Evolutionary conservation across 345 rosid species (phyloP).

Genomic region (Ceriops tagal): DNA sequence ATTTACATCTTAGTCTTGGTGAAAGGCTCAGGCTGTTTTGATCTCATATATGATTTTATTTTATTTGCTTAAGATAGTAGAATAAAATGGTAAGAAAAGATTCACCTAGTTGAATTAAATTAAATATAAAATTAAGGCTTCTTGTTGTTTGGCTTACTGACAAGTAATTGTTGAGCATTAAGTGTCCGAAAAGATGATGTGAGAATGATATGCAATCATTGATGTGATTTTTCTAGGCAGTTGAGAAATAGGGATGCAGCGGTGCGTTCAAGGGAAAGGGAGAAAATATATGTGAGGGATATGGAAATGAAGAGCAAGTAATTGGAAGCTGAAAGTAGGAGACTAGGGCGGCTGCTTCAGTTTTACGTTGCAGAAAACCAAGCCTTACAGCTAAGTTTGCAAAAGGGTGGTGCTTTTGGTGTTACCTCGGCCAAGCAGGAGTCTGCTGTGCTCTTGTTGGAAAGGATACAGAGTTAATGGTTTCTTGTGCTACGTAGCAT

Average conservation of each 20-base stretch:
- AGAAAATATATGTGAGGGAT: constrained; percentile 67
- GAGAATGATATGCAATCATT: not conserved
- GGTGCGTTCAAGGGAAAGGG: constrained; percentile 80
- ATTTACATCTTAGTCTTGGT: no score
- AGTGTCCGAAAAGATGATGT: no score
- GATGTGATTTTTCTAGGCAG: constrained; percentile 47
- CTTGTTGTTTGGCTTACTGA: not conserved
- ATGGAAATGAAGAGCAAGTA: constrained; percentile 76
- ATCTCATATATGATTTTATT: no score
- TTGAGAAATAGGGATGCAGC: constrained; percentile 89
- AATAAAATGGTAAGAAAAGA: no score
- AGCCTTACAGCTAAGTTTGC: constrained; percentile 47
- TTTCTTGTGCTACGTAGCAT: not conserved
- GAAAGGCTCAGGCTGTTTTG: no score
- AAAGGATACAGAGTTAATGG: not conserved
- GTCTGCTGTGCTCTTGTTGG: constrained; percentile 99
- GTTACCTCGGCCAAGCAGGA: constrained; percentile 86
- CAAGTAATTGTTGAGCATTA: not conserved
- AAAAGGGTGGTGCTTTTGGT: constrained; percentile 48
- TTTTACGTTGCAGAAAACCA: constrained; percentile 72
- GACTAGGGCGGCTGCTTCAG: constrained; percentile 71
- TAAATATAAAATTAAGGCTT: no score
- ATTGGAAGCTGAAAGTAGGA: constrained; percentile 77
- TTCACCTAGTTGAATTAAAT: no score
- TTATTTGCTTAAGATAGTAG: no score